Percentiles rank a stretch among this genome's conserved stretches.
Evolutionary conservation across 1,284 basidiomycete species (phyloP).

Genomic region (Dichomitus squalens): DNA sequence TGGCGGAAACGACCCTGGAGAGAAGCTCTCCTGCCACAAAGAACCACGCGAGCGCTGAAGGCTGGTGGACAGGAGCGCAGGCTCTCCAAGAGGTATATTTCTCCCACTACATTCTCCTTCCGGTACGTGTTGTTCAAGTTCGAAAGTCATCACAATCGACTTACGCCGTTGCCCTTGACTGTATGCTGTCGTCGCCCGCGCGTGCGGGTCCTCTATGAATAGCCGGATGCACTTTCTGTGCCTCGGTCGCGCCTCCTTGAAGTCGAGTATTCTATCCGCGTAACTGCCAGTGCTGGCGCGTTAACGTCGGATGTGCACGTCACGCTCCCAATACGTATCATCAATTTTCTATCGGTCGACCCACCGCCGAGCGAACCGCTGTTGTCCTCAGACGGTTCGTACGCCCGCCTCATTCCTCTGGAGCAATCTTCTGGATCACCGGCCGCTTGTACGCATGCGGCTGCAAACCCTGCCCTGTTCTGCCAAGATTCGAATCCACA

Average conservation of each 20-base stretch:
- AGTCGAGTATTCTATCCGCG: conserved; percentile 76
- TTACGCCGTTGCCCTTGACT: conserved; percentile 8
- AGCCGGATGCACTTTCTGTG: conserved; percentile 79
- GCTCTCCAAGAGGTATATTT: conserved; percentile 64
- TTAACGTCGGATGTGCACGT: conserved; percentile 69
- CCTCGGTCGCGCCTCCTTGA: conserved; percentile 78
- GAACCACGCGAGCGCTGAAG: conserved; percentile 78
- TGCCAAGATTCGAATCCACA: too few relatives aligned
- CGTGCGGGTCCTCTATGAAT: too few relatives aligned
- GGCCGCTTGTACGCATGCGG: neutral
- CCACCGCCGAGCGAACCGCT: conserved; percentile 56
- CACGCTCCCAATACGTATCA: conserved; percentile 70
- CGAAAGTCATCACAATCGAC: neutral
- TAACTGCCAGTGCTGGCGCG: conserved; percentile 68
- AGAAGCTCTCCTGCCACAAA: conserved; percentile 66
- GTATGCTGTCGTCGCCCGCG: too few relatives aligned
- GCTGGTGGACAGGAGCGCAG: conserved; percentile 86
- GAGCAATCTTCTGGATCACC: neutral
- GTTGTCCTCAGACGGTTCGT: conserved; percentile 27
- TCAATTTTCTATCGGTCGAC: conserved; percentile 83
- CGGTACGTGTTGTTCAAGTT: conserved; percentile 53
- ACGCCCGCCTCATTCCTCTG: conserved; percentile 19
- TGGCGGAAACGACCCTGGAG: conserved; percentile 68
- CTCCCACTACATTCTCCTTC: conserved; percentile 66
- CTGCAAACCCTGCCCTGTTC: too few relatives aligned